Conservation (phyloP, 2,329 filamentous ascomycete genomes). For the Colletotrichum graminicola region DNA sequence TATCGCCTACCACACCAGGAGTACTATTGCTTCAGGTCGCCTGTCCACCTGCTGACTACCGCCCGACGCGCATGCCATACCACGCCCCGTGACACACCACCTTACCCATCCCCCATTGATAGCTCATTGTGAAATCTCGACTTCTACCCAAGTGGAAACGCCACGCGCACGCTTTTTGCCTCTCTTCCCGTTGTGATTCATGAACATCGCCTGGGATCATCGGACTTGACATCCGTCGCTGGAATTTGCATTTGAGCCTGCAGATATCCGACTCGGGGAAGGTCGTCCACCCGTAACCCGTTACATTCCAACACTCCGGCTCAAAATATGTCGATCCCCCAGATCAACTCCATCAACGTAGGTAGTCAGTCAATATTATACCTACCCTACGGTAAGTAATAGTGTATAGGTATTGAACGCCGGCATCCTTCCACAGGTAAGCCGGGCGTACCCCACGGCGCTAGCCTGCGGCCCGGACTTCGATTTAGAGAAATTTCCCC, state of each 20-base stretch:
- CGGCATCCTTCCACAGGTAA: constrained; percentile 1
- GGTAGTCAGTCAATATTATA: too few species aligned
- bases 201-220: not conserved
- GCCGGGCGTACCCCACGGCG: constrained; percentile 18
- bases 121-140: not conserved
- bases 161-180: not conserved
- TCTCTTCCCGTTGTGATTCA: too few species aligned
- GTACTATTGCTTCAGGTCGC: constrained; percentile 10
- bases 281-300: not conserved
- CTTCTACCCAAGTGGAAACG: not conserved
- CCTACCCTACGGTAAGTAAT: not conserved
- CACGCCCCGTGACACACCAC: constrained; percentile 22
- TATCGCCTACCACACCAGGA: constrained; percentile 20
- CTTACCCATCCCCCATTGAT: not conserved
- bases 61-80: constrained; percentile 28
- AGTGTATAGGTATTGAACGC: not conserved
- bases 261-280: not conserved
- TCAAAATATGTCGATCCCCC: too few species aligned
- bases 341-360: not conserved
- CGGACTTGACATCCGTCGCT: not conserved
- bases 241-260: not conserved
- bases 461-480: constrained; percentile 22
- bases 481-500: constrained; percentile 31
- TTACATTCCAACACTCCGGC: too few species aligned
- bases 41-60: constrained; percentile 22